A percentile compares a stretch with the other conserved stretches of the same genome.
Evolutionary conservation across 345 rosid species (phyloP).

Genomic region (Camelina hispida): DNA sequence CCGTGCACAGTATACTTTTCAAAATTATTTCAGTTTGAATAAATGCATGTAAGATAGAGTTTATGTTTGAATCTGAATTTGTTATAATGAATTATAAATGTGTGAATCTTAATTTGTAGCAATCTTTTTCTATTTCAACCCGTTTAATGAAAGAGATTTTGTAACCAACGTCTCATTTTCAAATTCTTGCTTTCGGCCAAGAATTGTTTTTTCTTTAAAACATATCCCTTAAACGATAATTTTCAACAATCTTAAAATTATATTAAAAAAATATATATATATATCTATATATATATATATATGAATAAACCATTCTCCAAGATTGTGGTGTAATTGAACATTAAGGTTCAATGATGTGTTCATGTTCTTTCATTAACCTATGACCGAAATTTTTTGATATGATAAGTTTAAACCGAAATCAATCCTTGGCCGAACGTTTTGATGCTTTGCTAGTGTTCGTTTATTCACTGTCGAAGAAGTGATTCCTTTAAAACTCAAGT

Average conservation of each 20-base stretch:
- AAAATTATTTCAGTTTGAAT: not conserved
- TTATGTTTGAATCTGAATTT: not conserved
- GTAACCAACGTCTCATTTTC: not conserved
- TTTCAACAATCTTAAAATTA: not conserved
- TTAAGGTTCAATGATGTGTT: not conserved
- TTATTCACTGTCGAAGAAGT: too few species aligned
- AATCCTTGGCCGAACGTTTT: too few species aligned
- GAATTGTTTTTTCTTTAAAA: too few species aligned
- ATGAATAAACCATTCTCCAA: not conserved
- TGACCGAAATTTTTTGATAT: too few species aligned
- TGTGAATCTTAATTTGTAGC: not conserved
- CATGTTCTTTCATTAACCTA: not conserved
- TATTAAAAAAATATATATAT: too few species aligned
- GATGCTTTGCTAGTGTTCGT: too few species aligned
- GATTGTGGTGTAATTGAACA: not conserved
- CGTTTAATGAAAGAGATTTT: not conserved
- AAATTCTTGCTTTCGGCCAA: too few species aligned
- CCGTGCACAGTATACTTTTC: not conserved
- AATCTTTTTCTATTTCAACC: not conserved
- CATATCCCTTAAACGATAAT: not conserved
- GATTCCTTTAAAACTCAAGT: too few species aligned
- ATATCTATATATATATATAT: too few species aligned
- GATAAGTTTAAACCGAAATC: too few species aligned
- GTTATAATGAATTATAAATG: not conserved
- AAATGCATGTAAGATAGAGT: conserved; percentile 23